Base-by-base conservation (phyloP, 352 stramenopile species). In the Globisporangium viniferum region DNA sequence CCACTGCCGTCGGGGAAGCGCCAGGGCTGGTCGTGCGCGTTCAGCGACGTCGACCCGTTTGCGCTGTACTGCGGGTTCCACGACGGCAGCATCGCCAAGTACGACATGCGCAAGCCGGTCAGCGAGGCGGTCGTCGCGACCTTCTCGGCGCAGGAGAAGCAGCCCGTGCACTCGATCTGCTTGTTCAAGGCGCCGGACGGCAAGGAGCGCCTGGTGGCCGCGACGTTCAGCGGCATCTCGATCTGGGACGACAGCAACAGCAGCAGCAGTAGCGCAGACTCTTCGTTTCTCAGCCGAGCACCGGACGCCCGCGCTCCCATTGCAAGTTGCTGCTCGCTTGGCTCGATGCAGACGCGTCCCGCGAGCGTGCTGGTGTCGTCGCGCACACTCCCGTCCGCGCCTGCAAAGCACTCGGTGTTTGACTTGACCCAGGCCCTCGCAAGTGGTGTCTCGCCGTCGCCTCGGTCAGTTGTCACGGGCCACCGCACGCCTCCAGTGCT, bases 11-110 rank as follows among this genome's bases (percentile, higher is more conserved):
- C 71, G 8, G 65, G 57, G 0, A 77, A 74, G 27, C 79, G 76
- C 10, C 80, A 86, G 59, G 85, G 80, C 20, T 90, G 82, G 82
- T 86, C 78, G 2, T 90, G 82, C 44, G 66, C 66, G 12, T 78
- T 84, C 22, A 84, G 79, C 49, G 64, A 65, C 48, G 48, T 56
- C 27, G 77, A 89, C 36, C 69, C 67, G 20, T 72, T 77, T 67
- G 74, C 77, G 2, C 73, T 90, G 36, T 89, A 80, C 59, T 86
- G 78, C 18, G 80, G 82, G 0, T 83, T 88, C 67, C 76, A 82
- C 64, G 80, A 90, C 60, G 80, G 80, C 7, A 75, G 46, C 7
- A 71, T 89, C 44, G 72, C 66, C 20, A 75, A 83, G 59, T 90
- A 82, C 58, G 80, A 90, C 59, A 77, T 85, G 66, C 72, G 82